Conservation (phyloP, 2,329 filamentous ascomycete species). For the Neofusicoccum kwambonambiense region DNA sequence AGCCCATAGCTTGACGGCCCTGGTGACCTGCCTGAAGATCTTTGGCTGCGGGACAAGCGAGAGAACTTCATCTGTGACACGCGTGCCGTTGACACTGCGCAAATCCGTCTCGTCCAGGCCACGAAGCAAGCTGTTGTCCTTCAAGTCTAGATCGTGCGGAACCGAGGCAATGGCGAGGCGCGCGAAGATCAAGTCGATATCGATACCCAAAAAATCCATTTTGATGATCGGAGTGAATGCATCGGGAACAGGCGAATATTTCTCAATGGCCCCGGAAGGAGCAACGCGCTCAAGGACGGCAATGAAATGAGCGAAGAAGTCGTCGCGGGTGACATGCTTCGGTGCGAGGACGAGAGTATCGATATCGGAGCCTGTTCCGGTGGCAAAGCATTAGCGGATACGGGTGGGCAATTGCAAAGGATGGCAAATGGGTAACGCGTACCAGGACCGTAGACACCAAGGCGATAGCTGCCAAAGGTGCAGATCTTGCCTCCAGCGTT, state of each 20-base stretch:
- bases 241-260: constrained; percentile 81
- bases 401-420: neutral
- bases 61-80: constrained; percentile 91
- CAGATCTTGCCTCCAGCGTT: constrained; percentile 89
- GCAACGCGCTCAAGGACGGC: constrained; percentile 73
- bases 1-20: constrained; percentile 96
- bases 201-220: constrained; percentile 85
- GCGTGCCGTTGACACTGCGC: constrained; percentile 87
- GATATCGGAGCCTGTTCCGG: constrained; percentile 77
- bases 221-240: constrained; percentile 98
- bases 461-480: constrained; percentile 91
- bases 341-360: constrained; percentile 92
- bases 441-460: constrained; percentile 88
- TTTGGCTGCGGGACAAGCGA: constrained; percentile 83
- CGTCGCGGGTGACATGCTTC: constrained; percentile 80
- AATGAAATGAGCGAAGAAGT: constrained; percentile 93
- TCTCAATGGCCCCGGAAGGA: constrained; percentile 74
- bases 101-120: constrained; percentile 85
- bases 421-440: constrained; percentile 6
- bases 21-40: constrained; percentile 83
- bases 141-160: constrained; percentile 65
- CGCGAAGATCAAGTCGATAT: constrained; percentile 82
- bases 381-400: neutral
- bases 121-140: constrained; percentile 79
- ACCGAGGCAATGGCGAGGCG: constrained; percentile 44